These are phyloP conservation scores for Camellia oleifera DNA, from an alignment of 179 eudicot genomes.

Conservation along the genomic window DNA sequence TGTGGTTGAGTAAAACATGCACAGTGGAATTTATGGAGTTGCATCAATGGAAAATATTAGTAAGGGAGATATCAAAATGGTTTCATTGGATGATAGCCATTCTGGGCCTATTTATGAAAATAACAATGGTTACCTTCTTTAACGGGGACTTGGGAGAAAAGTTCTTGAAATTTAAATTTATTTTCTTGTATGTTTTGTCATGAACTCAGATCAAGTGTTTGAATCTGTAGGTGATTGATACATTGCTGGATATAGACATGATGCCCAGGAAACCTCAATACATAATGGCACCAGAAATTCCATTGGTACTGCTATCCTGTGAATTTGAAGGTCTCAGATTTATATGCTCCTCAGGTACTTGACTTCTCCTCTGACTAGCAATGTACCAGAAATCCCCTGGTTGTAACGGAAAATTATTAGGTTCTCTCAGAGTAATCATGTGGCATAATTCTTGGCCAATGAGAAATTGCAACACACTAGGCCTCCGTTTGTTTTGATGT, in stretches of 20 bases:
- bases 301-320: conserved; percentile 89
- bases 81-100: not conserved
- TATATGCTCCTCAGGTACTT: conserved; percentile 65
- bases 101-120: not conserved
- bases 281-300: conserved; percentile 77
- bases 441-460: no score
- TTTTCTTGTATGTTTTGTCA: not conserved
- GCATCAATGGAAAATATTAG: not conserved
- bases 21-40: not conserved
- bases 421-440: no score
- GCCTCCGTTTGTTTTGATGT: no score
- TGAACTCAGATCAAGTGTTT: conserved; percentile 15
- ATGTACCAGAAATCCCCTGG: not conserved
- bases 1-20: not conserved
- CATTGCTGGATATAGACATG: conserved; percentile 66
- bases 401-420: not conserved
- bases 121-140: not conserved
- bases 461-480: no score
- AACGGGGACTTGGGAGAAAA: not conserved
- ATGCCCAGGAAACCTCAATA: conserved; percentile 85
- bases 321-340: conserved; percentile 71
- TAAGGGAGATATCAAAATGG: not conserved
- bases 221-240: conserved; percentile 64
- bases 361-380: not conserved
- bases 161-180: not conserved